A percentile compares a stretch with the other conserved stretches of the same genome.
Conservation (phyloP, 108 stramenopile genomes). For the Stephanodiscus minutulus region DNA sequence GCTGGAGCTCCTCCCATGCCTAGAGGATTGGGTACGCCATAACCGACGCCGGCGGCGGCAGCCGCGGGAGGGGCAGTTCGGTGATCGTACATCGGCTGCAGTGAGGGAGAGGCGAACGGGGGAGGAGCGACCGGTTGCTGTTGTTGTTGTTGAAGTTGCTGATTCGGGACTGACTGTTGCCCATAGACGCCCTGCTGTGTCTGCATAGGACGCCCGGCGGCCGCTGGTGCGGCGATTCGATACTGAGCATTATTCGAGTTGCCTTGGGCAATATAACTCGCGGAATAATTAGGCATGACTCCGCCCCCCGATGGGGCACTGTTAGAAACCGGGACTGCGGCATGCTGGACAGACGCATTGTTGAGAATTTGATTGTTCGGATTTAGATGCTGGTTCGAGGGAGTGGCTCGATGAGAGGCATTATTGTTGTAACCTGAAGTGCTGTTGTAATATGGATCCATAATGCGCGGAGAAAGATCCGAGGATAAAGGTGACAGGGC, state of each 20-base stretch:
- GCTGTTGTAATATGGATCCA: constrained; percentile 15
- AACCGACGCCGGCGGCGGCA: constrained; percentile 7
- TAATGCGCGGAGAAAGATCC: constrained; percentile 5
- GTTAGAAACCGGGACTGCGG: not conserved
- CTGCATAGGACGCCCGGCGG: not conserved
- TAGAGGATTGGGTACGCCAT: constrained; percentile 35
- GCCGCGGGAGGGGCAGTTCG: constrained; percentile 10
- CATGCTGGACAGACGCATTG: constrained; percentile 12
- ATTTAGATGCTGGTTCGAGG: constrained; percentile 7
- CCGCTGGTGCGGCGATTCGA: not conserved
- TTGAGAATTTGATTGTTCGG: constrained; percentile 1
- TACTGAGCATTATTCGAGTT: constrained; percentile 8
- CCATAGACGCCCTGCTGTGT: constrained; percentile 6
- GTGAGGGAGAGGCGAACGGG: constrained; percentile 4
- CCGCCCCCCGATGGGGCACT: not conserved
- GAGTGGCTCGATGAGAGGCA: constrained; percentile 8
- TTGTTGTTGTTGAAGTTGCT: constrained; percentile 15
- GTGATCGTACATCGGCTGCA: constrained; percentile 19
- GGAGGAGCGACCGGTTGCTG: constrained; percentile 14
- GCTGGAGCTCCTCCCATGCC: constrained; percentile 8
- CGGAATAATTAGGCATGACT: not conserved
- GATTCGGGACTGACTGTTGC: constrained; percentile 9
- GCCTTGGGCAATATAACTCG: constrained; percentile 1
- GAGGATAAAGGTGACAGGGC: constrained; percentile 1
- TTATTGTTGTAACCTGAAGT: not conserved